phyloP scores from a whole-genome alignment of 1,284 basidiomycete species.

The Rhodotorula sp. region DNA sequence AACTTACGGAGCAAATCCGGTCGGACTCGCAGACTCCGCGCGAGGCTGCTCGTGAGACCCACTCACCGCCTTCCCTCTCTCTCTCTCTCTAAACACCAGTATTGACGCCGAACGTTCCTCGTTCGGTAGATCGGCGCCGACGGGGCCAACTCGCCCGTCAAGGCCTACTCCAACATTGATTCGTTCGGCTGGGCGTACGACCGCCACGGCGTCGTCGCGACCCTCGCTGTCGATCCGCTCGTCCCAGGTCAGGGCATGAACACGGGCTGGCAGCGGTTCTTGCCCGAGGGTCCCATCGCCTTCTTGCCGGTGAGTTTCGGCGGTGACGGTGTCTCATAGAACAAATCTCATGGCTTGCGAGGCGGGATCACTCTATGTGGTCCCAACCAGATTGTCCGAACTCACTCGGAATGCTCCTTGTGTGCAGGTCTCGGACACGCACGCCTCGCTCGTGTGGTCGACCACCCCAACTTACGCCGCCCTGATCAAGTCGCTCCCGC shows the following conservation, averaged over 20 bases:
- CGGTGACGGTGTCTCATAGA: not conserved
- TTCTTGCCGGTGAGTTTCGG: constrained; percentile 65
- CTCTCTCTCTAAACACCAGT: not conserved
- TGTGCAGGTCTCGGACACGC: constrained; percentile 60
- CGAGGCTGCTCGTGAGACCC: constrained; percentile 65
- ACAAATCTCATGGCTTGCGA: not conserved
- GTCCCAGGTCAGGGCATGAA: constrained; percentile 22
- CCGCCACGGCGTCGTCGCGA: constrained; percentile 86
- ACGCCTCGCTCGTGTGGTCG: constrained; percentile 93
- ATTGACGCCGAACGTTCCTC: not conserved
- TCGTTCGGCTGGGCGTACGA: constrained; percentile 91
- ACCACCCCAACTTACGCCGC: constrained; percentile 74
- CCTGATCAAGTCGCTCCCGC: constrained; percentile 67
- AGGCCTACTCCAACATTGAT: constrained; percentile 77
- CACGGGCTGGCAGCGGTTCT: constrained; percentile 90
- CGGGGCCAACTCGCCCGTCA: constrained; percentile 90
- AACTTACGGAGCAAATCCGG: constrained; percentile 57
- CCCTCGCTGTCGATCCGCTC: constrained; percentile 58
- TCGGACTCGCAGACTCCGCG: constrained; percentile 53
- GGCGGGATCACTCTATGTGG: no score
- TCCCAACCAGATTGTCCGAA: no score
- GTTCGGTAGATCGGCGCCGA: constrained; percentile 80
- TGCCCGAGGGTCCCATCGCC: constrained; percentile 92
- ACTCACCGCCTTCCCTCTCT: not conserved
- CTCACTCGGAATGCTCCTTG: no score